Base-by-base conservation (phyloP, 306 rosid species). In the Amphicarpaea edgeworthii region DNA sequence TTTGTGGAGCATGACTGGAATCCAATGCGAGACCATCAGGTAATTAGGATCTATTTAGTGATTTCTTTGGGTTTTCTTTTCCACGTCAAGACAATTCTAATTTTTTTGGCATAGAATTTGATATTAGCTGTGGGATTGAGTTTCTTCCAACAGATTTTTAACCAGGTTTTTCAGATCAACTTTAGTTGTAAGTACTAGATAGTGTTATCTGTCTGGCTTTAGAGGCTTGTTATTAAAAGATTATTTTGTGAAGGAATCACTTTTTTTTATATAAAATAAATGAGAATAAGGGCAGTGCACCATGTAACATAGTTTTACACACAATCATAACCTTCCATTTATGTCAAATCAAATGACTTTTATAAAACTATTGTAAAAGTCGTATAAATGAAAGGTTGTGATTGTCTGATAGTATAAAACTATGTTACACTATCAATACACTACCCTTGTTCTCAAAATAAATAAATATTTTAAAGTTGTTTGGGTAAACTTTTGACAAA, bases 1-100 rank as follows among this genome's bases (percentile, higher is more conserved):
- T 95, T 95, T 82, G 88, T 95, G 96, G 98, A 95, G 90, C 98
- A 95, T 60, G 98, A 95, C 75, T 95, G 98, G 98, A 95, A 95
- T 85, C 98, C 97, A 28, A 92, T 92, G 97, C 97, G 98, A 15
- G 98, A 95, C 83, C 97, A 79, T 83, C 98, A 91, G 97, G 98
- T 94, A 75, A 73, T 76, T 41, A 45, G 66, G 32, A 65, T 76
- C 51, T 54, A 68, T 75, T 54, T 59, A 24, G 17, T 51, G 61
- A 50, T 70, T 64, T 69, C 21, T 83, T 47, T 68, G 40, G 42
- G 60, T 74, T 64, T 74, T 73, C 14, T 28, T 57, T 50, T 57
- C 55, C 26, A 20, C 26, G 21, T 62, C 38, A 21, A 43, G 57
- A 41, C 61, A 68, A 15, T 37, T 21, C 65, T 21, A 40, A 41